phyloP scores from a whole-genome alignment of 495 filamentous ascomycete species.

The Lophiostoma macrostomum region DNA sequence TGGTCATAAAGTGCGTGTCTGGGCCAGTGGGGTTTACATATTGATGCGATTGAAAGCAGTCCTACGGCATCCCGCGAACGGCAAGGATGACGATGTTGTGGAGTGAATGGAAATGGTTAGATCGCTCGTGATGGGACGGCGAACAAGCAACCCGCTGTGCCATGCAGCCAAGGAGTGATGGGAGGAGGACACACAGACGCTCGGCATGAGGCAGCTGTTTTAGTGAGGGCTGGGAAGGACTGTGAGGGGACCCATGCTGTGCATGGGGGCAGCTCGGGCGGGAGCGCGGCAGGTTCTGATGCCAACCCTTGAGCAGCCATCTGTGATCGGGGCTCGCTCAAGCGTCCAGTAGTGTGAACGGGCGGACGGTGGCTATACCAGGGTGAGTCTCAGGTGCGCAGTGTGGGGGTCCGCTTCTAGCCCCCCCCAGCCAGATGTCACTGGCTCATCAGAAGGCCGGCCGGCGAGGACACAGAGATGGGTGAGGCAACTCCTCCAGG shows the following conservation, averaged over 20 bases:
- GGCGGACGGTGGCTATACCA: conserved; percentile 24
- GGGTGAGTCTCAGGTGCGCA: conserved; percentile 24
- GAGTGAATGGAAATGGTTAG: conserved; percentile 23
- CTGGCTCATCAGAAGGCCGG: not conserved
- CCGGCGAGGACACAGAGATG: no score
- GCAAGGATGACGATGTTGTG: conserved; percentile 34
- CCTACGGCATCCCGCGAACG: conserved; percentile 31
- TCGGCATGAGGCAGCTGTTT: conserved; percentile 25
- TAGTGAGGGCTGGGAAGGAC: conserved; percentile 25
- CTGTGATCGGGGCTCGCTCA: conserved; percentile 20
- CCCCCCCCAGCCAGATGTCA: conserved; percentile 20
- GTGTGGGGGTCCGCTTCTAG: conserved; percentile 26
- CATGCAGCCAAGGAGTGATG: conserved; percentile 32
- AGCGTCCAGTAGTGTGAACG: conserved; percentile 22
- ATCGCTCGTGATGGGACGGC: conserved; percentile 21
- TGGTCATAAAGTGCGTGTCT: conserved; percentile 30
- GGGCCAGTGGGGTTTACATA: conserved; percentile 32
- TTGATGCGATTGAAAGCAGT: conserved; percentile 21
- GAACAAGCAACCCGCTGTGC: conserved; percentile 30
- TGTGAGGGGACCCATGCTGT: conserved; percentile 2
- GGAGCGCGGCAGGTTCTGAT: conserved; percentile 1
- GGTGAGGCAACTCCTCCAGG: no score
- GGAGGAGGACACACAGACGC: conserved; percentile 9
- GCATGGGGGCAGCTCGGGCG: not conserved
- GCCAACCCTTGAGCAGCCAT: conserved; percentile 5